Conservation (phyloP, 495 filamentous ascomycete genomes). For the Penicillium coffeae region DNA sequence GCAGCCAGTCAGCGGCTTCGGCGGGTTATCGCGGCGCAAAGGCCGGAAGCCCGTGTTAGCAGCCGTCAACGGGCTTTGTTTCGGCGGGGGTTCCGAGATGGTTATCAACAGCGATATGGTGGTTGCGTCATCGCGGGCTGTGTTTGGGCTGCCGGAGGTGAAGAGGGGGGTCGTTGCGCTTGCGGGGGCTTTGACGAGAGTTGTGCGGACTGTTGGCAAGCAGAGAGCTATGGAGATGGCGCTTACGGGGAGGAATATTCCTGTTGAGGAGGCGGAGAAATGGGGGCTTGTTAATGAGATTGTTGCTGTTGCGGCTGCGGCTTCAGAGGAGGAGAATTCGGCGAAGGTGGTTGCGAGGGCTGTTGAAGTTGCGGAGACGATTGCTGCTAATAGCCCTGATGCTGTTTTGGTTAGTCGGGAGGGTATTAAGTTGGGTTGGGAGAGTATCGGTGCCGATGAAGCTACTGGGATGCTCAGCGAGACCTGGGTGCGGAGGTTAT, state of each 20-base stretch:
- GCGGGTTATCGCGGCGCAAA: conserved; percentile 42
- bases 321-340: conserved; percentile 29
- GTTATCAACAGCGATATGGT: conserved; percentile 70
- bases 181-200: conserved; percentile 67
- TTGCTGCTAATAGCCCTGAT: conserved; percentile 64
- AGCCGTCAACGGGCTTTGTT: conserved; percentile 67
- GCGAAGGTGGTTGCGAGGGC: conserved; percentile 48
- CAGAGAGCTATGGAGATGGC: conserved; percentile 76
- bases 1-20: conserved; percentile 31
- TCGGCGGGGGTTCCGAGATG: conserved; percentile 77
- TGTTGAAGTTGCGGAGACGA: conserved; percentile 44
- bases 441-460: conserved; percentile 62
- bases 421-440: conserved; percentile 70
- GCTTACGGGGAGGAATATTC: conserved; percentile 58
- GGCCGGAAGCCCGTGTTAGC: conserved; percentile 63
- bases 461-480: conserved; percentile 55
- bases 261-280: conserved; percentile 53
- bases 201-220: conserved; percentile 62
- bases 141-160: conserved; percentile 67
- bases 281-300: conserved; percentile 75
- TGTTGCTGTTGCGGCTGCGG: conserved; percentile 33
- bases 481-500: conserved; percentile 57
- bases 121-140: conserved; percentile 49
- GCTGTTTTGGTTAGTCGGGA: conserved; percentile 65
- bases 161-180: conserved; percentile 67